Evolutionary conservation across 371 early-diverging fungal species (phyloP), one percentile per base, ranked within the genome.

Genomic region (Apophysomyces trapeziformis): DNA sequence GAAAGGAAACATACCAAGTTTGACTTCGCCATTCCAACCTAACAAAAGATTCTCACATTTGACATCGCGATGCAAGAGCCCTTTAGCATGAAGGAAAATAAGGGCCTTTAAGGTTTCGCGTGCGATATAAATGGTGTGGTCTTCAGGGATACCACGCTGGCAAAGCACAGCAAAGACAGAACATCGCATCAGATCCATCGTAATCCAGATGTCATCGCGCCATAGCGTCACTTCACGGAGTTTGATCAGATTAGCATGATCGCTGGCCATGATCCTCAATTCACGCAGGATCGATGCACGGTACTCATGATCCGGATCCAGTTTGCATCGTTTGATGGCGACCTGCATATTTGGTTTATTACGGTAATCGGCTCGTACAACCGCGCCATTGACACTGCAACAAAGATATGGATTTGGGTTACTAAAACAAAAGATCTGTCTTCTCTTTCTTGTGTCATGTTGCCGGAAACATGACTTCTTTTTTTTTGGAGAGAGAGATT

Each of bases 1-100:
- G 26, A 45, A 45, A 45, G 16, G 16, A 45, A 18, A 45, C 46
- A 96, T 98, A 44, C 93, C 93, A 63, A 99, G 90, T 79, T 99
- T 99, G 61, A 99, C 85, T 73, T 96, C 92, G 47, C 95, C 97
- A 63, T 97, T 87, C 59, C 87, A 78, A 18, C 96, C 98, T 37
- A 99, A 77, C 56, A 99, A 79, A 60, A 99, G 74, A 73, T 99
- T 99, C 71, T 99, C 99, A 59, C 95, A 95, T 77, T 97, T 96
- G 67, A 96, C 89, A 72, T 94, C 94, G 37, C 99, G 83, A 75
- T 99, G 99, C 66, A 99, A 95, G 18, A 99, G 93, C 59, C 96
- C 89, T 70, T 95, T 94, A 16, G 79, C 70, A 73, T 99, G 99
- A 54, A 99, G 84, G 70, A 97, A 97, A 4, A 78, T 71, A 4